Evolutionary conservation across 106 monocot genomes (phyloP).

Genomic region (Dioscorea zingiberensis): DNA sequence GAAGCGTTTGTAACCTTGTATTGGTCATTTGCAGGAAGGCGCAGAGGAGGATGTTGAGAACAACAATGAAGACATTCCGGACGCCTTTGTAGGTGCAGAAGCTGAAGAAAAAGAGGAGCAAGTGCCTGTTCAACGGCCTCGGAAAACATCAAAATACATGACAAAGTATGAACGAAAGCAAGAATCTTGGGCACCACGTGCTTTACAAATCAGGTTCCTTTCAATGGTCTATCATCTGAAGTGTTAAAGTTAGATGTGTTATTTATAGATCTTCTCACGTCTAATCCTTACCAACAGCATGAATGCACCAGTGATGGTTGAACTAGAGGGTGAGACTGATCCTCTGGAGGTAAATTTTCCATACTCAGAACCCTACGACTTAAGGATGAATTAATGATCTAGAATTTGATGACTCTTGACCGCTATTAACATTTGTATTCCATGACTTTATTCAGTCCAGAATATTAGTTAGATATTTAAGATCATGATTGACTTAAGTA

Average conservation of each 20-base stretch:
- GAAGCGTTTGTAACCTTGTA: not conserved
- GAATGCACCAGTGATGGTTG: conserved; percentile 90
- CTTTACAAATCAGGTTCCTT: conserved; percentile 63
- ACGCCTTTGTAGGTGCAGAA: conserved; percentile 44
- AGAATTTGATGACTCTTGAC: too few species aligned
- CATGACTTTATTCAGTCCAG: not conserved
- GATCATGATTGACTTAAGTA: not conserved
- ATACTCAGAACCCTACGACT: not conserved
- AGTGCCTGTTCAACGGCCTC: conserved; percentile 24
- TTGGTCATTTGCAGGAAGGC: conserved; percentile 52
- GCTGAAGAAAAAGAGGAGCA: conserved; percentile 47
- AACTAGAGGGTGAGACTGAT: conserved; percentile 78
- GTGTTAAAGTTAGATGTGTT: not conserved
- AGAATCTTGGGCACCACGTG: conserved; percentile 72
- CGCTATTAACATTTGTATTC: not conserved
- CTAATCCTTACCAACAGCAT: conserved; percentile 33
- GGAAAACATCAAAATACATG: conserved; percentile 80
- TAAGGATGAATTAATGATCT: too few species aligned
- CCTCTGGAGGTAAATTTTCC: conserved; percentile 36
- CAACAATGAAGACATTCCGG: conserved; percentile 74
- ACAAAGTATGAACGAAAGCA: conserved; percentile 75
- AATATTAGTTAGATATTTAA: not conserved
- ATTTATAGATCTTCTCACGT: not conserved
- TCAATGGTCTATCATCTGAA: not conserved
- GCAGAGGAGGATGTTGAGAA: conserved; percentile 57